Evolutionary conservation across 1,284 basidiomycete genomes (phyloP), one percentile per base, ranked within the genome.

Genomic region (Ceratobasidium sp.): DNA sequence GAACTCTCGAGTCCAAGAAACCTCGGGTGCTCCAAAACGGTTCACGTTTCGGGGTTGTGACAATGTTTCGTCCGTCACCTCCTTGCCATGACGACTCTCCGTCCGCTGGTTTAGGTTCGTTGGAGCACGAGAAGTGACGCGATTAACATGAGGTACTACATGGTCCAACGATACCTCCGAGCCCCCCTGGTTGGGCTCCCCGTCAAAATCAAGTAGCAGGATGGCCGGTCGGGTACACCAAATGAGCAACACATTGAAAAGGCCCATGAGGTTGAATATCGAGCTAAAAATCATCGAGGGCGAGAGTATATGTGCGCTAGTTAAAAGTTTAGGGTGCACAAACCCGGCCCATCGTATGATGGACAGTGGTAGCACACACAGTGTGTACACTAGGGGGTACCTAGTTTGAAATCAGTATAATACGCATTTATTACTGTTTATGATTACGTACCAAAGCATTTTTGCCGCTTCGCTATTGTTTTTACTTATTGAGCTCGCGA

Each of bases 301-400:
- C 9, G 65, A 34, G 1, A 57, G 21, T 6, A 69, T 39, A 23
- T 46, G 3, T 1, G 36, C 18, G 21, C 26, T 26, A 5, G n/a
- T 58, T 14, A 46, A 46, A 16, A 69, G 16, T 1, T 46, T 28
- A 34, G 52, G 52, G 28, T 69, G 2, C 2, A 53, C 65, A 57
- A 69, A 69, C 1, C 39, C 65, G 1, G 65, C 65, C 65, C 65
- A 69, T 23, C 65, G 65, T 10, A 69, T 69, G 34, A 69, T 69
- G 3, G 65, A 69, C 2, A 57, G 21, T 14, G 65, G 65, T 1
- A 69, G 41, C 8, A 69, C 65, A 30, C 65, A 69, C 4, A 58
- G 28, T 1, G 65, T 69, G 53, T 69, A 69, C 8, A 53, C 64
- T 32, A 67, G 30, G 2, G 64, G 64, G 21, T 67, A 67, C 36